A percentile compares a stretch with the other conserved stretches of the same genome.
Conservation (phyloP, 2,329 filamentous ascomycete genomes). For the Scleromitrula shiraiana region DNA sequence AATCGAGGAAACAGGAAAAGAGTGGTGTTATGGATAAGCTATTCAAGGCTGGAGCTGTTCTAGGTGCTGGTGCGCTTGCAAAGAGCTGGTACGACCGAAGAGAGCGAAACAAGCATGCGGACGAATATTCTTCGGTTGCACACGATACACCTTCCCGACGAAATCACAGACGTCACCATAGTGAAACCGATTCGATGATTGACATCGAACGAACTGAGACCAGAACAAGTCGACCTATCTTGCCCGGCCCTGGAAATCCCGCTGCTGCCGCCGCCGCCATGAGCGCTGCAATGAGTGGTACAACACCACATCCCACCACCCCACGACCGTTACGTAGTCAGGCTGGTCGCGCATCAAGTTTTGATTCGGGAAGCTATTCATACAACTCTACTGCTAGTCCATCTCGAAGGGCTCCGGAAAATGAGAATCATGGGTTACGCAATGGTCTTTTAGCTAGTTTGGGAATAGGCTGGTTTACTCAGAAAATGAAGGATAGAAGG, state of each 20-base stretch:
- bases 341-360: conserved; percentile 35
- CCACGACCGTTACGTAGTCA: conserved; percentile 33
- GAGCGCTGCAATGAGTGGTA: conserved; percentile 41
- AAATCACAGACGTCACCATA: conserved; percentile 32
- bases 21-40: conserved; percentile 55
- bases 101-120: conserved; percentile 37
- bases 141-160: conserved; percentile 51
- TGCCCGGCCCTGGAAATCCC: conserved; percentile 40
- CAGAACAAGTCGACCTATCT: conserved; percentile 30
- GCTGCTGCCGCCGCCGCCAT: conserved; percentile 38
- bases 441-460: conserved; percentile 49
- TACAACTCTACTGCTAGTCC: conserved; percentile 45
- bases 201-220: conserved; percentile 20
- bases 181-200: conserved; percentile 36
- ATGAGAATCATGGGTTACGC: conserved; percentile 28
- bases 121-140: conserved; percentile 56
- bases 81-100: conserved; percentile 50
- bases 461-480: conserved; percentile 61
- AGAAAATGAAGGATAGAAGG: conserved; percentile 52
- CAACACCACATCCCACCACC: conserved; percentile 32
- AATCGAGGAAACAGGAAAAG: conserved; percentile 32
- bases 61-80: conserved; percentile 55
- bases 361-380: conserved; percentile 44
- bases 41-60: conserved; percentile 49
- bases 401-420: neutral